Conservation (phyloP, 176 grass and related monocot genomes). For the Coix lacrymajobi region DNA sequence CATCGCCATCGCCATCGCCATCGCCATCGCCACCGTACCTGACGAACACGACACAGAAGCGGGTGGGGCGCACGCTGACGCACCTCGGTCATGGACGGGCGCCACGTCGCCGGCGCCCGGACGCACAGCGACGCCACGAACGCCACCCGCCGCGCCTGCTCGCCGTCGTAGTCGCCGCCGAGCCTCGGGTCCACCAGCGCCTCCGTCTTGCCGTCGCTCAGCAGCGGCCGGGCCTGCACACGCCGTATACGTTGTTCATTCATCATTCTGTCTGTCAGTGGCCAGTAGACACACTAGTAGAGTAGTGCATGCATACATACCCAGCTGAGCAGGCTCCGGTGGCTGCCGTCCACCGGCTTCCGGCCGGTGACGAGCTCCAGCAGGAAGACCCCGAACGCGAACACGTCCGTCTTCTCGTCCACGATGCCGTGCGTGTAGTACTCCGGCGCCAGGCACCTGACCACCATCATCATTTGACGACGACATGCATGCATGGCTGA, state of each 20-base stretch:
- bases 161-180: constrained; percentile 44
- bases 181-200: constrained; percentile 58
- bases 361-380: constrained; percentile 76
- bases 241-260: too few species aligned
- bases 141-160: constrained; percentile 49
- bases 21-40: too few species aligned
- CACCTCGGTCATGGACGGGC: constrained; percentile 92
- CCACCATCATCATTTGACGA: too few species aligned
- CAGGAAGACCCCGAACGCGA: constrained; percentile 92
- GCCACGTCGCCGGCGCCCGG: constrained; percentile 48
- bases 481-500: not conserved
- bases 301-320: too few species aligned
- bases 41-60: not conserved
- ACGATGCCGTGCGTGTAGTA: constrained; percentile 94
- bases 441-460: constrained; percentile 82
- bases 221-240: constrained; percentile 62
- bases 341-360: constrained; percentile 81
- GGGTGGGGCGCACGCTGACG: not conserved
- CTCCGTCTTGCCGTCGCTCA: constrained; percentile 43
- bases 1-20: too few species aligned
- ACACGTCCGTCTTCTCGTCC: constrained; percentile 95
- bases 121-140: constrained; percentile 85
- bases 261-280: too few species aligned
- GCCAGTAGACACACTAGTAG: not conserved
- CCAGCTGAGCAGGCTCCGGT: constrained; percentile 86